A percentile compares a stretch with the other conserved stretches of the same genome.
These are phyloP conservation scores for Drechslerella coelobrocha DNA, from an alignment of 2,329 filamentous ascomycete genomes.

Conservation along the genomic window DNA sequence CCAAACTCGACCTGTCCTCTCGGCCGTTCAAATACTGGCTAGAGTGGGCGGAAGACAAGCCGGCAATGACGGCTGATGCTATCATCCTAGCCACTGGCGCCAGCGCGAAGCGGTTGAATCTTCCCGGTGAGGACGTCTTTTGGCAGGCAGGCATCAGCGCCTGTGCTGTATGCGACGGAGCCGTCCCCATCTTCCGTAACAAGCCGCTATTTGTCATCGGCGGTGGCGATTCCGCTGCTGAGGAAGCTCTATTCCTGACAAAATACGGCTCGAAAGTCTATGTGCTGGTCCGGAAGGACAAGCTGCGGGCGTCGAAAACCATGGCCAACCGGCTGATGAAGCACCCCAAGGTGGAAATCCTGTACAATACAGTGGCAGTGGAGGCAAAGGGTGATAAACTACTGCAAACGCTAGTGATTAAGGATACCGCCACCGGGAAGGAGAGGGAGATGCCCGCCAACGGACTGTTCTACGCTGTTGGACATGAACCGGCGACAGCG, in stretches of 20 bases:
- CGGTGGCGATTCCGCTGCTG: conserved; percentile 93
- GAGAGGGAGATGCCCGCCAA: conserved; percentile 86
- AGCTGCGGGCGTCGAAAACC: conserved; percentile 84
- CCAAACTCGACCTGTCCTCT: conserved; percentile 80
- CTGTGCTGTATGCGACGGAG: conserved; percentile 96
- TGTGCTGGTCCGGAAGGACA: conserved; percentile 86
- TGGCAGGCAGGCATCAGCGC: conserved; percentile 97
- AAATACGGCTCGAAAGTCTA: conserved; percentile 97
- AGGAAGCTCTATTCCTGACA: conserved; percentile 95
- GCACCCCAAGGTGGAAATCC: conserved; percentile 88
- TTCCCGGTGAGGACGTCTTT: conserved; percentile 90
- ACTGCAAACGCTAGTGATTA: conserved; percentile 86
- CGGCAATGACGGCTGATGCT: conserved; percentile 83
- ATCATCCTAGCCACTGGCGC: conserved; percentile 96
- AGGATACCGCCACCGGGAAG: conserved; percentile 76
- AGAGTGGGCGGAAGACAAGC: conserved; percentile 82
- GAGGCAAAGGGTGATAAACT: conserved; percentile 88
- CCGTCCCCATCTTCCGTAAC: conserved; percentile 95
- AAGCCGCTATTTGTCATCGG: conserved; percentile 96
- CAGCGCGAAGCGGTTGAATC: conserved; percentile 80
- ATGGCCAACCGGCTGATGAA: conserved; percentile 85
- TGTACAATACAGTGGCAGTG: conserved; percentile 79
- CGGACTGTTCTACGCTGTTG: conserved; percentile 95
- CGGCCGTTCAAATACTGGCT: conserved; percentile 93
- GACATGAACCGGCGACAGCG: conserved; percentile 90